Percentiles rank a stretch among this genome's conserved stretches.
Evolutionary conservation across 441 rosid species (phyloP).

Genomic region (Capsella rubella): DNA sequence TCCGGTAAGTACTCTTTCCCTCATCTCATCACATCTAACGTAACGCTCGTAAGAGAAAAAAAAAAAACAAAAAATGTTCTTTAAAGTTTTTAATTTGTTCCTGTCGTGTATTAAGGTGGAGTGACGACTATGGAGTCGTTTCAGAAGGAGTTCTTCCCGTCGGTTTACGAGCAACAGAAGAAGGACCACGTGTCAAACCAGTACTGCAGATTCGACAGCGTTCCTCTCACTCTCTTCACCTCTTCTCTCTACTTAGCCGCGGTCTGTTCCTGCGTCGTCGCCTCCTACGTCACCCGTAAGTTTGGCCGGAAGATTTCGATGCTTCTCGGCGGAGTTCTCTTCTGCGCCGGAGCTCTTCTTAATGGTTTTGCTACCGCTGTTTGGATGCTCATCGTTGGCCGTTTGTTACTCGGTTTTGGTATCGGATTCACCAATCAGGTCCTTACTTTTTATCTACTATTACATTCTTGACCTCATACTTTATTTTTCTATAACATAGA

Average conservation of each 20-base stretch:
- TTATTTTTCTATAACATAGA: neutral
- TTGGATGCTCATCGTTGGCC: slow-evolving; percentile 86
- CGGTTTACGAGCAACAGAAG: slow-evolving; percentile 58
- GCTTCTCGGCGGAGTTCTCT: slow-evolving; percentile 84
- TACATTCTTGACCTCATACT: slow-evolving; percentile 6
- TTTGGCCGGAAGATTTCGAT: slow-evolving; percentile 79
- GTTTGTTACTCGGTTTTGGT: slow-evolving; percentile 85
- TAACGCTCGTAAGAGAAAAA: too few species aligned
- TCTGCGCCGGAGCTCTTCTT: slow-evolving; percentile 75
- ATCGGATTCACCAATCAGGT: slow-evolving; percentile 97
- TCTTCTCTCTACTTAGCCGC: slow-evolving; percentile 89
- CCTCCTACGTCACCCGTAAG: slow-evolving; percentile 63
- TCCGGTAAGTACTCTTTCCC: slow-evolving; percentile 54
- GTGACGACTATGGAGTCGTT: slow-evolving; percentile 80
- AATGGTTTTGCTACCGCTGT: slow-evolving; percentile 71
- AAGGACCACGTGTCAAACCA: slow-evolving; percentile 46
- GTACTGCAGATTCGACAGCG: slow-evolving; percentile 76
- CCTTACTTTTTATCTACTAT: neutral
- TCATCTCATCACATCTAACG: too few species aligned
- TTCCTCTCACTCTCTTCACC: slow-evolving; percentile 73
- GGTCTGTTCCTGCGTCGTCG: slow-evolving; percentile 63
- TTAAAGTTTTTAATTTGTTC: too few species aligned
- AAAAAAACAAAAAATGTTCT: neutral
- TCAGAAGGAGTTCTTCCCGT: slow-evolving; percentile 65
- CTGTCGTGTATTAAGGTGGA: slow-evolving; percentile 55